Evolutionary conservation across 208 protist genomes (phyloP).

Genomic region (Leishmania guyanensis): DNA sequence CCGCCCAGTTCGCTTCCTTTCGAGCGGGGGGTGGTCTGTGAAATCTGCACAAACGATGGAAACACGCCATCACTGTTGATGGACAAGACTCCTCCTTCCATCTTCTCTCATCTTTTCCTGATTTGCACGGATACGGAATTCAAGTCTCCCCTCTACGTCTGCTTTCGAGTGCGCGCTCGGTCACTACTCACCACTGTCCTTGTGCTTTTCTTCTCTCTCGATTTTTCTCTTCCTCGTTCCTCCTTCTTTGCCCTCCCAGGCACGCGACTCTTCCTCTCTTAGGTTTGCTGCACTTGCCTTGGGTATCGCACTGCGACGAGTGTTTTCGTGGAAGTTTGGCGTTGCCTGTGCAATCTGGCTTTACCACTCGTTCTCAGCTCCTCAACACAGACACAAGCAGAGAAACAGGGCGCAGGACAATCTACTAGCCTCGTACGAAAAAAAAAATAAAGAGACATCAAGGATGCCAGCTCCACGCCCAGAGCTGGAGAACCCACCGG

Average conservation of each 20-base stretch:
- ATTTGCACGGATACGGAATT: not conserved
- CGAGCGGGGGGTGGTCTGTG: not conserved
- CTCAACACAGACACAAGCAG: not conserved
- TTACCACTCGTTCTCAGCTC: not conserved
- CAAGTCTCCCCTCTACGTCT: not conserved
- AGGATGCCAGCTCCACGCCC: conserved; percentile 79
- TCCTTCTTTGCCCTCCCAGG: not conserved
- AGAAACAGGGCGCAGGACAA: not conserved
- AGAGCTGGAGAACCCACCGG: conserved; percentile 93
- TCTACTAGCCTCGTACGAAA: not conserved
- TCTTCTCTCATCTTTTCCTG: not conserved
- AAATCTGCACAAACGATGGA: not conserved
- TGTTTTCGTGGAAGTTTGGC: not conserved
- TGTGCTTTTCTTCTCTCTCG: not conserved
- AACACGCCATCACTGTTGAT: not conserved
- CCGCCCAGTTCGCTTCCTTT: not conserved
- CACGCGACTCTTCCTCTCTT: not conserved
- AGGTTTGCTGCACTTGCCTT: not conserved
- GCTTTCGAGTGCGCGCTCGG: not conserved
- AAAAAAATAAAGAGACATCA: not conserved
- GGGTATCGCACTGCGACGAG: not conserved
- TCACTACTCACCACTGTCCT: not conserved
- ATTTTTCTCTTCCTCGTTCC: not conserved
- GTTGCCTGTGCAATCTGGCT: not conserved
- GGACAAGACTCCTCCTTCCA: not conserved